These are phyloP conservation scores for Hyphodiscus sp. DNA, from an alignment of 2,329 filamentous ascomycete genomes.

Conservation along the genomic window DNA sequence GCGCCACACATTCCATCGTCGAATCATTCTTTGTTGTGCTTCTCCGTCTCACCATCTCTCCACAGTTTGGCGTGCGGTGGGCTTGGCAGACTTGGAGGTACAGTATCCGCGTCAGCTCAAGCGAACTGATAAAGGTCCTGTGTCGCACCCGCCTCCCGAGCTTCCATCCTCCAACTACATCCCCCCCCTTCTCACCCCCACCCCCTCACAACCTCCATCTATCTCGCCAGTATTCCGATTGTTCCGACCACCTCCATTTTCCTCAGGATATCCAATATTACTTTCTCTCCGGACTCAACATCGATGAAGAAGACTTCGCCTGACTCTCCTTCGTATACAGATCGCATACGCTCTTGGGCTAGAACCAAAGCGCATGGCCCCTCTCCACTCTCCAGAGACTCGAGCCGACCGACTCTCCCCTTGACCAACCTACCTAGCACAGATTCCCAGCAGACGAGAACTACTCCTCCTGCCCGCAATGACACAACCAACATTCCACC, in stretches of 20 bases:
- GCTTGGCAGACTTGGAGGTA: not conserved
- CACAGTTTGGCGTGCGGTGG: not conserved
- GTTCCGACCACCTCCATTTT: not conserved
- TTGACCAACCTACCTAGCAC: slow-evolving; percentile 28
- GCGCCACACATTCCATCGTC: not conserved
- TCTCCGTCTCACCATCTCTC: not conserved
- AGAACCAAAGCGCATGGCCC: slow-evolving; percentile 48
- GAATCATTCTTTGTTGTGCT: not conserved
- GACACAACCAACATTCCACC: slow-evolving; percentile 19
- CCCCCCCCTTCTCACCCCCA: no score
- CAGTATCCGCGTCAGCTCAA: not conserved
- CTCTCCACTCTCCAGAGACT: slow-evolving; percentile 34
- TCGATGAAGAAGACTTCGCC: slow-evolving; percentile 58
- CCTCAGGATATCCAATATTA: not conserved
- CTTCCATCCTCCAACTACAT: not conserved
- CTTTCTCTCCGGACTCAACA: slow-evolving; percentile 14
- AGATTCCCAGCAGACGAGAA: slow-evolving; percentile 14
- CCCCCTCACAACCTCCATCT: not conserved
- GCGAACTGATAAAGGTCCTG: not conserved
- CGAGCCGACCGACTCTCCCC: slow-evolving; percentile 31
- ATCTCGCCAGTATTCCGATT: not conserved
- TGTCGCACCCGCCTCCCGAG: no score
- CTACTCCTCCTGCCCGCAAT: slow-evolving; percentile 13
- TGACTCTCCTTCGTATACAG: slow-evolving; percentile 44
- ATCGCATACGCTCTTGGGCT: slow-evolving; percentile 51